Base-by-base conservation (phyloP, 306 rosid genomes). In the Ormosia emarginata region DNA sequence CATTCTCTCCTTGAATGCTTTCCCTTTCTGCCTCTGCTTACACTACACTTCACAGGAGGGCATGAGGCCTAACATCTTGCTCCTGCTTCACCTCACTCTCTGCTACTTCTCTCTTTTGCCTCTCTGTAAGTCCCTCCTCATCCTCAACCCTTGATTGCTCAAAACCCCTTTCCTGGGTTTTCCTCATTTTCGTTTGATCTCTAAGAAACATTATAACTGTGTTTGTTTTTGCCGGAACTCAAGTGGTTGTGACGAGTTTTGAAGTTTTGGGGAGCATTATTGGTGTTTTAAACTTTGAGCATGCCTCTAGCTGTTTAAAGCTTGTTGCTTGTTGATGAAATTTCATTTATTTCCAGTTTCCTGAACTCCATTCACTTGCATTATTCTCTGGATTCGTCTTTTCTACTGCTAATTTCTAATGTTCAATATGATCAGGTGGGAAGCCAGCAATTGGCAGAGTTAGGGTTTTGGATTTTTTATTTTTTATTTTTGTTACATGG, bases 41-140 rank as follows among this genome's bases (percentile, higher is more conserved):
- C 41, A 37, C 41, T 0, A 59, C 68, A 24, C 24, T 24, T 24
- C 24, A 24, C 24, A 70, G n/a, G 66, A 43, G 88, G 77, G 80
- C 82, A 90, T 88, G 91, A 86, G 76, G 67, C 87, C 67, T 56
- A 79, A 66, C 80, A 62, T 50, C 67, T 63, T 52, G 47, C 75
- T 85, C 39, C 49, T 62, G 8, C 76, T 80, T 8, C 81, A 53
- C 81, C 89, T 87, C 85, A 10, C 37, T 14, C 29, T 59, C 59
- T 37, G 79, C 41, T 79, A 68, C 41, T 90, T 5, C 83, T 87
- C 6, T 41, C 78, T 36, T 36, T 36, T 36, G 32, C 43, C 83
- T 67, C 81, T 87, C 9, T 78, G 98, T 92, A 83, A 90, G 97
- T 89, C 9, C 15, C 75, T 84, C 14, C 34, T 76, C 73, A 6